Percentiles rank a stretch among this genome's conserved stretches.
These are phyloP conservation scores for Rosa lucieae DNA, from an alignment of 306 rosid species.

Conservation along the genomic window DNA sequence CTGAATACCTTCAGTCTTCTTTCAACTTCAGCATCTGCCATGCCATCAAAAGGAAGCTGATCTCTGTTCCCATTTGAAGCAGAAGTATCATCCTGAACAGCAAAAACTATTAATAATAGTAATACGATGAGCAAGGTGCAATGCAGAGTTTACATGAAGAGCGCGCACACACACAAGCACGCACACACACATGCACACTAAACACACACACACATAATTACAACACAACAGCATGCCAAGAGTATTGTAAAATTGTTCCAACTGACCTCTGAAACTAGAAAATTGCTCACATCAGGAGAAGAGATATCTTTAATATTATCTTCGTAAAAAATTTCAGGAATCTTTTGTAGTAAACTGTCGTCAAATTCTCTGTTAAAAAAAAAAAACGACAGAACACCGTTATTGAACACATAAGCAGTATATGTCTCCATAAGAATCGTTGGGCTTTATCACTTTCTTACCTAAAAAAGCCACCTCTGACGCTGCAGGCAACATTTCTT, in stretches of 20 bases:
- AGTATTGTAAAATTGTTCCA: neutral
- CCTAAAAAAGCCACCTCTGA: constrained; percentile 97
- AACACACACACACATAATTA: neutral
- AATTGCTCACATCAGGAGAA: constrained; percentile 95
- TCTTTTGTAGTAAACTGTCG: constrained; percentile 79
- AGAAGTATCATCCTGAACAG: constrained; percentile 79
- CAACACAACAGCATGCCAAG: neutral
- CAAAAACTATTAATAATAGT: constrained; percentile 8
- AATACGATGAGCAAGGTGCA: neutral
- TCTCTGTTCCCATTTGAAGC: constrained; percentile 79
- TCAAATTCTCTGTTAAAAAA: constrained; percentile 81
- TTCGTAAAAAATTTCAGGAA: constrained; percentile 72
- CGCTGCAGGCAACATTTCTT: constrained; percentile 97
- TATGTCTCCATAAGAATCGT: neutral
- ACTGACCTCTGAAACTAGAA: constrained; percentile 90
- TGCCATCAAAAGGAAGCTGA: constrained; percentile 69
- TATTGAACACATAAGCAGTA: neutral
- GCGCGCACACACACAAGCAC: too few relatives aligned
- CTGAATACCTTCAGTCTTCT: constrained; percentile 76
- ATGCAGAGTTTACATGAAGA: neutral
- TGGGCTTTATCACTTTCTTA: constrained; percentile 37
- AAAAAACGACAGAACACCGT: constrained; percentile 36
- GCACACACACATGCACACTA: too few relatives aligned
- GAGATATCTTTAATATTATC: constrained; percentile 73
- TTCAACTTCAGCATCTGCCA: constrained; percentile 86